Evolutionary conservation across 1,284 basidiomycete genomes (phyloP).

Genomic region (Chiua sp.): DNA sequence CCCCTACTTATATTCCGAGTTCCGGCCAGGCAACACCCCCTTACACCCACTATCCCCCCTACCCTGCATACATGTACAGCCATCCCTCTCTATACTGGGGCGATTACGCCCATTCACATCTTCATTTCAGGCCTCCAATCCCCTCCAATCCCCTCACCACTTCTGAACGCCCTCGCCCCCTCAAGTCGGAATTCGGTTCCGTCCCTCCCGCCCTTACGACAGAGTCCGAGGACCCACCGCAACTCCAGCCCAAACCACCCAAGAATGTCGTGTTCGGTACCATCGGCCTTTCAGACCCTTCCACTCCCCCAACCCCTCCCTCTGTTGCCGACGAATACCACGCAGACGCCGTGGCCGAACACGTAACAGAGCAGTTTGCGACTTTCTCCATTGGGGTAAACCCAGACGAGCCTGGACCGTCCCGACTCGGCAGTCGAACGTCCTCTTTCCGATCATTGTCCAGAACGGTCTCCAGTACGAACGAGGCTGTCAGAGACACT

Average conservation of each 20-base stretch:
- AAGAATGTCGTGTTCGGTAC: conserved; percentile 55
- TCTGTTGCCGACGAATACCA: conserved; percentile 32
- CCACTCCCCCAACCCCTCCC: background rate
- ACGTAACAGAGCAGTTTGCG: conserved; percentile 38
- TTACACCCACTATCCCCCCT: conserved; percentile 38
- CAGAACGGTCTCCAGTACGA: conserved; percentile 3
- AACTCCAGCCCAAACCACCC: conserved; percentile 9
- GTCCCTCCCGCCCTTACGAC: conserved; percentile 17
- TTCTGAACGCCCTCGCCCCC: conserved; percentile 16
- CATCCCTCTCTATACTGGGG: conserved; percentile 32
- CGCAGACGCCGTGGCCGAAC: conserved; percentile 12
- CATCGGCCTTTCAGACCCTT: conserved; percentile 40
- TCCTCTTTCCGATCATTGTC: conserved; percentile 38
- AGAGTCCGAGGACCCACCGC: conserved; percentile 13
- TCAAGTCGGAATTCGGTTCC: conserved; percentile 26
- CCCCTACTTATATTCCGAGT: conserved; percentile 30
- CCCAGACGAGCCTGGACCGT: conserved; percentile 46
- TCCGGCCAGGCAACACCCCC: conserved; percentile 39
- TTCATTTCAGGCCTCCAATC: conserved; percentile 21
- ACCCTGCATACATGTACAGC: conserved; percentile 37
- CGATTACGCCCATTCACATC: conserved; percentile 19
- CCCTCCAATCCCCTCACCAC: conserved; percentile 12
- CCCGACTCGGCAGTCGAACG: conserved; percentile 43
- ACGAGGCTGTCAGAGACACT: conserved; percentile 8
- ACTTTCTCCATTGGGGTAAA: conserved; percentile 52